These are phyloP conservation scores for Sarocladium brachiariae DNA, from an alignment of 2,329 filamentous ascomycete genomes.

Conservation along the genomic window DNA sequence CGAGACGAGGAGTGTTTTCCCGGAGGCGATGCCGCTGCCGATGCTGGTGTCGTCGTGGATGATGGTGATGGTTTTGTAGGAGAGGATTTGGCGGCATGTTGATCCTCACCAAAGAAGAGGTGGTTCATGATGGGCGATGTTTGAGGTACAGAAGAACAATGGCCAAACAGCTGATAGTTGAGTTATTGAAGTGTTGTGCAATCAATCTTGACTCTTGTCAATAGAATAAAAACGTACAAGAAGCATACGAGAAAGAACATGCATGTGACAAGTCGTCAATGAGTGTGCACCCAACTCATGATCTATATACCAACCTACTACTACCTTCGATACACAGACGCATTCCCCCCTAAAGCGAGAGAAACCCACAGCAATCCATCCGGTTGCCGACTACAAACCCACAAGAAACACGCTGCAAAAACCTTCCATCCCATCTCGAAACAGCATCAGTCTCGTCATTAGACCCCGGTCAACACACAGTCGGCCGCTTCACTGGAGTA, in stretches of 20 bases:
- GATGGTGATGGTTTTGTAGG: neutral
- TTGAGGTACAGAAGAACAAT: no score
- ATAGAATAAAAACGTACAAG: no score
- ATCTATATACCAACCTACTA: neutral
- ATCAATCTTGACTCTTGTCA: no score
- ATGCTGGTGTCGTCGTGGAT: neutral
- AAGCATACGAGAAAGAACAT: no score
- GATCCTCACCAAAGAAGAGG: neutral
- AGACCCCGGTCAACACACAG: no score
- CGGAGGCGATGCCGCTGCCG: neutral
- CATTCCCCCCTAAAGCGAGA: no score
- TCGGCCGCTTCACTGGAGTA: no score
- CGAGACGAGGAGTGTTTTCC: conserved; percentile 10
- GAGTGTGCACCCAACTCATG: no score
- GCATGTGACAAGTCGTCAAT: no score
- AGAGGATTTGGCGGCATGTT: neutral
- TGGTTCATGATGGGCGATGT: neutral
- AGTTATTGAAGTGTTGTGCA: no score
- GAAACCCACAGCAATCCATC: neutral
- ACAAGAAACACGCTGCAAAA: no score
- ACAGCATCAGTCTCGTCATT: conserved; percentile 5
- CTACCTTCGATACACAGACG: neutral
- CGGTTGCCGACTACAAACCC: no score
- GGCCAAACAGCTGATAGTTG: neutral
- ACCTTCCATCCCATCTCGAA: neutral